Evolutionary conservation across 768 basidiomycete species (phyloP).

Genomic region (Cystofilobasidium ferigula): DNA sequence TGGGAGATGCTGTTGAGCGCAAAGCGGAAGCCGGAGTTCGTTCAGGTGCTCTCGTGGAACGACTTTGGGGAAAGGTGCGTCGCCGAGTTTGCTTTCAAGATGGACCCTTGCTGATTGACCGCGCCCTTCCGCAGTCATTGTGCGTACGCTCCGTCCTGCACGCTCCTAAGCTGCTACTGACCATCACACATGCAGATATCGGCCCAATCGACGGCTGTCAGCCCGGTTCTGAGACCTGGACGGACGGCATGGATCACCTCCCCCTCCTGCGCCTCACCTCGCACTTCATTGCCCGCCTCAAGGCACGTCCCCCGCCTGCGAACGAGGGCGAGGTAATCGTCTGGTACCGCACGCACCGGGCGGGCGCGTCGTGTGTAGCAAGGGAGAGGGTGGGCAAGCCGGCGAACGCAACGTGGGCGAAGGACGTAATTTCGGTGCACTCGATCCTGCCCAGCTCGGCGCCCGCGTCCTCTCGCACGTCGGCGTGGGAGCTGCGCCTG

Average conservation of each 20-base stretch:
- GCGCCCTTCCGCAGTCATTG: background rate
- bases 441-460: background rate
- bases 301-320: background rate
- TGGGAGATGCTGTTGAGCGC: conserved; percentile 31
- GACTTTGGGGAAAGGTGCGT: conserved; percentile 37
- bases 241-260: conserved; percentile 33
- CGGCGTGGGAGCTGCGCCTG: too few species aligned
- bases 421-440: background rate
- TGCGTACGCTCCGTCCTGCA: background rate
- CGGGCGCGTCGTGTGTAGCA: background rate
- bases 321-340: background rate
- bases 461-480: background rate
- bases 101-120: background rate
- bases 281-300: conserved; percentile 32
- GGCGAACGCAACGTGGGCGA: background rate
- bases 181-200: conserved; percentile 27
- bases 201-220: conserved; percentile 36
- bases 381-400: background rate
- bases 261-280: conserved; percentile 33
- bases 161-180: background rate
- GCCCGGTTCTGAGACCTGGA: conserved; percentile 38
- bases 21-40: conserved; percentile 30
- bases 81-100: background rate
- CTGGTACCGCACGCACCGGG: background rate
- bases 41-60: conserved; percentile 39